Conservation (phyloP, 2,329 filamentous ascomycete species). For the Alternaria conjuncta region DNA sequence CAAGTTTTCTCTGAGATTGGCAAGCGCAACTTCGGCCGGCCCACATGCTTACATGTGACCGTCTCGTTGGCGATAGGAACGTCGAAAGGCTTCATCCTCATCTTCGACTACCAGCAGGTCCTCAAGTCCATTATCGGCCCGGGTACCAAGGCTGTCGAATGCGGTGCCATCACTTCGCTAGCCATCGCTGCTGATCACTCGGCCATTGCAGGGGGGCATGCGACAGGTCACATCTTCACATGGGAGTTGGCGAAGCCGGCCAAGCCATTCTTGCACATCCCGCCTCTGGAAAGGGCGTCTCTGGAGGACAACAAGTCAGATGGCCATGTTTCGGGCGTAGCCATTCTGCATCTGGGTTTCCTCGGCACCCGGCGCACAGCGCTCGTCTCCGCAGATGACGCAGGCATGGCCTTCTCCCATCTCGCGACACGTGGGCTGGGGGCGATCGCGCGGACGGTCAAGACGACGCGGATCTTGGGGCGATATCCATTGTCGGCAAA, state of each 20-base stretch:
- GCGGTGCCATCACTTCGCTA: constrained; percentile 82
- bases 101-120: constrained; percentile 98
- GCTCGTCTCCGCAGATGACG: constrained; percentile 90
- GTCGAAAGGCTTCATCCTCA: constrained; percentile 88
- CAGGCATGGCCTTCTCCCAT: constrained; percentile 98
- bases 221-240: constrained; percentile 89
- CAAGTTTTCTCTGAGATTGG: constrained; percentile 93
- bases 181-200: constrained; percentile 93
- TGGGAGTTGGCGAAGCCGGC: constrained; percentile 90
- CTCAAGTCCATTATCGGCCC: constrained; percentile 92
- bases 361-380: constrained; percentile 92
- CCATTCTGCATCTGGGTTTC: constrained; percentile 92
- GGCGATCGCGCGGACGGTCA: constrained; percentile 81
- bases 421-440: constrained; percentile 91
- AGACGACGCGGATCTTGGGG: constrained; percentile 87
- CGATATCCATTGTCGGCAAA: constrained; percentile 78
- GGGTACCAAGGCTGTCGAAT: constrained; percentile 92
- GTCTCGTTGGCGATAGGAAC: constrained; percentile 90
- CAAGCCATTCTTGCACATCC: constrained; percentile 86
- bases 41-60: constrained; percentile 88
- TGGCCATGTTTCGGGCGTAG: constrained; percentile 79
- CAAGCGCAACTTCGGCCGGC: constrained; percentile 88
- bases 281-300: constrained; percentile 72
- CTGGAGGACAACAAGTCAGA: constrained; percentile 72
- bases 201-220: constrained; percentile 88